phyloP scores from a whole-genome alignment of 331 rosid genomes.

The Phaseolus coccineus region DNA sequence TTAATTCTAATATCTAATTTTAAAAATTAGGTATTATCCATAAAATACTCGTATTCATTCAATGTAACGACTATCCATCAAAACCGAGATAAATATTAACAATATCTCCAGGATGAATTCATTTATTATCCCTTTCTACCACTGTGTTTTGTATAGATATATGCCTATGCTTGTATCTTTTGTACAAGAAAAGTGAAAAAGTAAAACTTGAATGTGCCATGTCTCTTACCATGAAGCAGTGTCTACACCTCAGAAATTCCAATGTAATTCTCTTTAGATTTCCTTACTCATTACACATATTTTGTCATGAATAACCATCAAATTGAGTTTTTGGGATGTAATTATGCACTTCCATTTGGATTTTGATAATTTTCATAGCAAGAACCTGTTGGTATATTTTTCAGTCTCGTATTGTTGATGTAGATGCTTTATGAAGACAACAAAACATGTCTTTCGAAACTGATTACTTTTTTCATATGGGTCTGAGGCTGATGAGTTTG shows the following conservation, averaged over 20 bases:
- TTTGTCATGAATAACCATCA: not conserved
- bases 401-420: not conserved
- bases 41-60: too few species aligned
- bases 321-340: not conserved
- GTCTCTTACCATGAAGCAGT: conserved; percentile 32
- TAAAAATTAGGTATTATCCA: too few species aligned
- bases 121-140: too few species aligned
- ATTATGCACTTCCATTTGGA: not conserved
- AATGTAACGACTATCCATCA: too few species aligned
- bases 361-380: not conserved
- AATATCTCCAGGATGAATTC: too few species aligned
- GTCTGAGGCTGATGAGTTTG: not conserved
- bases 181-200: not conserved
- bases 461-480: too few species aligned
- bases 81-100: too few species aligned
- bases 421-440: not conserved
- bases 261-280: conserved; percentile 16
- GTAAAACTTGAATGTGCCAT: not conserved
- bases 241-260: conserved; percentile 7
- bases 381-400: too few species aligned
- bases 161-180: not conserved
- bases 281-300: not conserved
- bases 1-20: too few species aligned
- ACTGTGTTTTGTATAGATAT: too few species aligned
- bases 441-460: not conserved